These are phyloP conservation scores for Clavaria fumosa DNA, from an alignment of 768 basidiomycete species.

Conservation along the genomic window DNA sequence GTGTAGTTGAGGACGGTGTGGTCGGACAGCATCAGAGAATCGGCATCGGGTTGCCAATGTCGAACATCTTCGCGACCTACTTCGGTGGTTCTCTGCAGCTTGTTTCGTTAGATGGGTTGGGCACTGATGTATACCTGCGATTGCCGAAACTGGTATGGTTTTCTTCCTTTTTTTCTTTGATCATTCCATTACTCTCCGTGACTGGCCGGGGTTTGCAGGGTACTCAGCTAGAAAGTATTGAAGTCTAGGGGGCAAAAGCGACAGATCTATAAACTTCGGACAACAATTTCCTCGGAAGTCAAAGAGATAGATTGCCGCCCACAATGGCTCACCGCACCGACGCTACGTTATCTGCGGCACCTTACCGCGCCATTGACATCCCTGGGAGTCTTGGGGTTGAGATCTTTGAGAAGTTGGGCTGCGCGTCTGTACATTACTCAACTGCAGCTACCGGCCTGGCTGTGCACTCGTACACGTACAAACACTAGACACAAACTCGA, in stretches of 20 bases:
- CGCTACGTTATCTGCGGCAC: too few species aligned
- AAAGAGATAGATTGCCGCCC: too few species aligned
- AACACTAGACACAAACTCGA: too few species aligned
- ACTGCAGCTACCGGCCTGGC: too few species aligned
- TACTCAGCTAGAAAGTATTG: slow-evolving; percentile 74
- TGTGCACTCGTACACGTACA: too few species aligned
- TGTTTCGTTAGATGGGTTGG: slow-evolving; percentile 64
- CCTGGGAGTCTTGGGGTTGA: too few species aligned
- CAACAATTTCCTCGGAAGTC: too few species aligned
- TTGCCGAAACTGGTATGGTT: slow-evolving; percentile 61
- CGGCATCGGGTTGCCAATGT: slow-evolving; percentile 79
- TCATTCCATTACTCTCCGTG: neutral
- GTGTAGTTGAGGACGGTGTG: slow-evolving; percentile 20
- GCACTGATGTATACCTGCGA: slow-evolving; percentile 70
- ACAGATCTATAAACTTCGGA: too few species aligned
- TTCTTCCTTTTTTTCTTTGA: neutral
- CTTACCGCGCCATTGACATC: too few species aligned
- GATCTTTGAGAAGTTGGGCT: too few species aligned
- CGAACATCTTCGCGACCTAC: slow-evolving; percentile 78
- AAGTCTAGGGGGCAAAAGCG: slow-evolving; percentile 47
- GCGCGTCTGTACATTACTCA: too few species aligned
- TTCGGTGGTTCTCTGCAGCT: slow-evolving; percentile 72
- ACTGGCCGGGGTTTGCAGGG: slow-evolving; percentile 30
- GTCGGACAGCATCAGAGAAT: slow-evolving; percentile 46
- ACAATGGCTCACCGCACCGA: too few species aligned